Conservation (phyloP, 495 filamentous ascomycete species). For the Daldinia vernicosa region DNA sequence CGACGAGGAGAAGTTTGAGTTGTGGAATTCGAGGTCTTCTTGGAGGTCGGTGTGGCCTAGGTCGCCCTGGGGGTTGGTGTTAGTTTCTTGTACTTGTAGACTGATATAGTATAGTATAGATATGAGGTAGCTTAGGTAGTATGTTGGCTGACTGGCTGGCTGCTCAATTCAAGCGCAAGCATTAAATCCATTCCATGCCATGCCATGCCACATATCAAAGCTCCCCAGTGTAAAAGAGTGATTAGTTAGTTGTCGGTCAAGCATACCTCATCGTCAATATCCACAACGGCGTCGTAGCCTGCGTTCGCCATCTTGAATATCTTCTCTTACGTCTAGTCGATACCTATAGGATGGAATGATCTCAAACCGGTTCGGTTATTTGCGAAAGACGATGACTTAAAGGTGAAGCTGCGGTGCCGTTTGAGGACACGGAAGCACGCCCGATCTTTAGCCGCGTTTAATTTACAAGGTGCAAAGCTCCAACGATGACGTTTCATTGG, state of each 20-base stretch:
- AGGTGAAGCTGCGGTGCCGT: constrained; percentile 6
- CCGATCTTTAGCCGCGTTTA: constrained; percentile 38
- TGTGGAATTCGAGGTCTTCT: constrained; percentile 99
- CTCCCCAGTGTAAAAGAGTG: not conserved
- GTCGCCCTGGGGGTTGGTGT: constrained; percentile 72
- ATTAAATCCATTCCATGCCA: not conserved
- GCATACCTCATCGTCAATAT: constrained; percentile 88
- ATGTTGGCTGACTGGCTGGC: not conserved
- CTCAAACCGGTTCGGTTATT: not conserved
- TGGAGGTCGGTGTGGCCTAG: constrained; percentile 97
- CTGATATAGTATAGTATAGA: no score
- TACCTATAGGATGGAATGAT: not conserved
- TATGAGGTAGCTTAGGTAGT: no score
- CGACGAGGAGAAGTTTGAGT: constrained; percentile 71
- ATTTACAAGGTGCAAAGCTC: constrained; percentile 17
- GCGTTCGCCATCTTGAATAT: constrained; percentile 71
- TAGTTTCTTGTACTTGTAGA: not conserved
- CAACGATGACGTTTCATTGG: constrained; percentile 22
- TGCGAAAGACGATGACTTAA: not conserved
- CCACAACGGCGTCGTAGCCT: constrained; percentile 97
- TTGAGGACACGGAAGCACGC: constrained; percentile 42
- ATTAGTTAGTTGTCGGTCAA: not conserved
- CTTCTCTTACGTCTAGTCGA: not conserved
- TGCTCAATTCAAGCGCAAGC: not conserved
- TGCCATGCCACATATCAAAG: constrained; percentile 3